Base-by-base conservation (phyloP, 2,329 filamentous ascomycete species). In the Blumeria hordei region DNA sequence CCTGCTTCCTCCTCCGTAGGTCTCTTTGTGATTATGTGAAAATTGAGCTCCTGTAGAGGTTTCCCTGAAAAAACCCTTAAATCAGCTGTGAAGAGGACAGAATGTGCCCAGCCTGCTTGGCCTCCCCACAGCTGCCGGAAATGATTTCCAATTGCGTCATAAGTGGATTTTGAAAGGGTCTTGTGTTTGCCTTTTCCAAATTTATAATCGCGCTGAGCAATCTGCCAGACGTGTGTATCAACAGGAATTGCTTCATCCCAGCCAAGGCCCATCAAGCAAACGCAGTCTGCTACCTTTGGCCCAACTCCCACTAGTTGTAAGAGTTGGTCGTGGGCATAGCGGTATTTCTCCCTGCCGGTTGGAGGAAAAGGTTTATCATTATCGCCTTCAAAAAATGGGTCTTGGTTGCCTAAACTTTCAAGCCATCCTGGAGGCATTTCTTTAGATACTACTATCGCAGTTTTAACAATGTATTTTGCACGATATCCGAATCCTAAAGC, bases 161-260 rank as follows among this genome's bases (percentile, higher is more conserved):
- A 96, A 59, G 86, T 88, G 43, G 75, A 77, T 64, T 93, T 93
- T 12, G 83, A 95, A 58, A 98, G 74, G 50, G 86, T 90, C 64
- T 88, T 90, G 58, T 84, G 74, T 64, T 86, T 90, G 8, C 78
- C 79, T 62, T 81, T 85, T 6, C 86, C 85, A 62, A 98, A 94
- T 57, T 82, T 88, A 69, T 98, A 98, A 67, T 98, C 92, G 54
- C 92, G 76, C 66, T 93, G 86, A 0, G 92, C 93, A 64, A 98
- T 96, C 70, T 96, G 88, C 90, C 88, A 96, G 11, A 98, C 87
- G 68, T 98, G 93, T 1, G 93, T 98, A 67, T 98, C 92, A 35
- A 98, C 85, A 0, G 92, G 92, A 1, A 98, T 88, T 2, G 88
- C 81, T 68, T 96, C 90, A 35, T 84, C 84, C 90, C 93, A 98